Conservation (phyloP, 768 basidiomycete genomes). For the Hortiboletus campestris region DNA sequence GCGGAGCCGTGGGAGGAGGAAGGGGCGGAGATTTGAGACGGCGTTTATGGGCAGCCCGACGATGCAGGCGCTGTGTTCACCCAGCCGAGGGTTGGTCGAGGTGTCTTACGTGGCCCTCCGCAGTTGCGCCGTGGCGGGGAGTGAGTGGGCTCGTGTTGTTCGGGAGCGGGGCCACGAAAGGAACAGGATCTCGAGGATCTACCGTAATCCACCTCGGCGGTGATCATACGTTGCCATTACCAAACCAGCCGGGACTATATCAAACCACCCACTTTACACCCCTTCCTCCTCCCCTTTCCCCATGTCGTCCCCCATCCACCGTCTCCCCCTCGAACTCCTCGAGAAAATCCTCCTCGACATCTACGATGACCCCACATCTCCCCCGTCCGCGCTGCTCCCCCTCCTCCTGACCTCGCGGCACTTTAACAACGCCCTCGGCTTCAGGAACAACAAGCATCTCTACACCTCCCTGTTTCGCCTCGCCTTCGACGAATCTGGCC, state of each 20-base stretch:
- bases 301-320: conserved; percentile 26
- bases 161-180: background rate
- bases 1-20: too few species aligned
- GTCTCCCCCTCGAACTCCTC: conserved; percentile 46
- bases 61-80: too few species aligned
- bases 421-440: conserved; percentile 38
- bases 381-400: conserved; percentile 44
- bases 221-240: conserved; percentile 12
- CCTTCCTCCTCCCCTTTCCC: background rate
- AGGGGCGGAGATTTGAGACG: too few species aligned
- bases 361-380: background rate
- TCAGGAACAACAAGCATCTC: conserved; percentile 33
- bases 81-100: too few species aligned
- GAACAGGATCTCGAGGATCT: background rate
- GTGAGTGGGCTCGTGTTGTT: background rate
- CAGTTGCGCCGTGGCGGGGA: too few species aligned
- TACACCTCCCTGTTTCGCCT: conserved; percentile 52
- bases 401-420: conserved; percentile 45
- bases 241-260: conserved; percentile 9
- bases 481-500: conserved; percentile 56
- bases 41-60: too few species aligned
- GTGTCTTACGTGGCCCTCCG: too few species aligned
- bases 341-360: conserved; percentile 52
- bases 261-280: conserved; percentile 3
- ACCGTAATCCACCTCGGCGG: background rate